phyloP scores from a whole-genome alignment of 2,329 filamentous ascomycete species.

The Metarhizium guizhouense region DNA sequence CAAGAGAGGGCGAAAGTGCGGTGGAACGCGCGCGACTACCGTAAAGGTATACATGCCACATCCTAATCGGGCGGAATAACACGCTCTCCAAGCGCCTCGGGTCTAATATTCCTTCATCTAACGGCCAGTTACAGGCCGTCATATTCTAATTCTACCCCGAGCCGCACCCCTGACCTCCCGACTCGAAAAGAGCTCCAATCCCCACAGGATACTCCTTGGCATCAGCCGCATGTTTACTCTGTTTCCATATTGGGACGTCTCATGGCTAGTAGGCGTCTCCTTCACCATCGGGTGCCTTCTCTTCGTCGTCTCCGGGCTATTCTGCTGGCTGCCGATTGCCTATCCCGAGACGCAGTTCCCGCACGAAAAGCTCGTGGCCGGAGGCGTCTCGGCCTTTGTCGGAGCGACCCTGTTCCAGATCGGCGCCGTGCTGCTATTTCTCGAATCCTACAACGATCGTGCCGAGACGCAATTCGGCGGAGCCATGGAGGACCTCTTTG shows the following conservation, averaged over 20 bases:
- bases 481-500: constrained; percentile 34
- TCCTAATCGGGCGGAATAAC: background rate
- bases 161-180: constrained; percentile 8
- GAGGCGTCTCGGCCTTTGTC: constrained; percentile 48
- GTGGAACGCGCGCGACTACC: constrained; percentile 10
- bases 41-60: constrained; percentile 3
- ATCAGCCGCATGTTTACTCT: constrained; percentile 12
- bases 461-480: constrained; percentile 33
- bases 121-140: constrained; percentile 3
- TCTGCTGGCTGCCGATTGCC: constrained; percentile 51
- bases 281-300: constrained; percentile 13
- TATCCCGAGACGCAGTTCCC: constrained; percentile 40
- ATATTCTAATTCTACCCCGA: constrained; percentile 8
- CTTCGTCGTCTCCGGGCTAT: constrained; percentile 27
- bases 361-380: constrained; percentile 24
- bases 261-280: constrained; percentile 11
- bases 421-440: constrained; percentile 45
- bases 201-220: constrained; percentile 5
- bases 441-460: constrained; percentile 45
- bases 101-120: background rate
- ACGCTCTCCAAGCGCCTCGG: background rate
- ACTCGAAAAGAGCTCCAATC: constrained; percentile 1
- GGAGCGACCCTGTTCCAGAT: constrained; percentile 52
- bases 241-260: constrained; percentile 15
- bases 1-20: constrained; percentile 7